Conservation (phyloP, 805 yeast genomes). For the Candida stauntonica region DNA sequence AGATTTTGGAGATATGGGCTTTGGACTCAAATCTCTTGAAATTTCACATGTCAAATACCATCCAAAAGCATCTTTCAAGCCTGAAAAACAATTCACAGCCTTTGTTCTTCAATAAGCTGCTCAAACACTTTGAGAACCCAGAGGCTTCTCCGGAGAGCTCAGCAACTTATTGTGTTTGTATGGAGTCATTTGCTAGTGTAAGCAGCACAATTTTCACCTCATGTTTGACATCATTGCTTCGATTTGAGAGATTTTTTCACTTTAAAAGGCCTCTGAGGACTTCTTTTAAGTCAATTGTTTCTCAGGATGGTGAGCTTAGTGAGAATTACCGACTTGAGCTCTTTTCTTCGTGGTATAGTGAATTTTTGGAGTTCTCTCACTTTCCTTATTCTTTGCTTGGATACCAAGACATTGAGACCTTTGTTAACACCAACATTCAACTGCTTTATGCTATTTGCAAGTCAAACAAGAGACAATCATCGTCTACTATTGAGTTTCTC, state of each 20-base stretch:
- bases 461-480: conserved; percentile 15
- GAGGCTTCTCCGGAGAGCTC: conserved; percentile 27
- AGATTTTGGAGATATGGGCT: conserved; percentile 5
- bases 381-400: conserved; percentile 16
- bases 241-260: not conserved
- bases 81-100: conserved; percentile 1
- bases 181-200: conserved; percentile 7
- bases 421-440: conserved; percentile 26
- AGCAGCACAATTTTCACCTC: conserved; percentile 24
- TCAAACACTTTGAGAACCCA: conserved; percentile 21
- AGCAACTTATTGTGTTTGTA: conserved; percentile 22
- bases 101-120: conserved; percentile 25
- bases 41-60: not conserved
- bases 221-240: conserved; percentile 6
- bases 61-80: not conserved
- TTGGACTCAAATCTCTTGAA: conserved; percentile 15
- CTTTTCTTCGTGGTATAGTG: conserved; percentile 8
- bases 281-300: too few relatives aligned
- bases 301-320: too few relatives aligned
- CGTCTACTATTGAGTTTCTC: conserved; percentile 1
- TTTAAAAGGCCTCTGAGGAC: not conserved
- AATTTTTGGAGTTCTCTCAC: conserved; percentile 1
- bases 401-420: conserved; percentile 1
- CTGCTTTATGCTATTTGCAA: conserved; percentile 38
- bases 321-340: too few relatives aligned